These are phyloP conservation scores for Sicyos edulis DNA, from an alignment of 306 rosid genomes.

Conservation along the genomic window DNA sequence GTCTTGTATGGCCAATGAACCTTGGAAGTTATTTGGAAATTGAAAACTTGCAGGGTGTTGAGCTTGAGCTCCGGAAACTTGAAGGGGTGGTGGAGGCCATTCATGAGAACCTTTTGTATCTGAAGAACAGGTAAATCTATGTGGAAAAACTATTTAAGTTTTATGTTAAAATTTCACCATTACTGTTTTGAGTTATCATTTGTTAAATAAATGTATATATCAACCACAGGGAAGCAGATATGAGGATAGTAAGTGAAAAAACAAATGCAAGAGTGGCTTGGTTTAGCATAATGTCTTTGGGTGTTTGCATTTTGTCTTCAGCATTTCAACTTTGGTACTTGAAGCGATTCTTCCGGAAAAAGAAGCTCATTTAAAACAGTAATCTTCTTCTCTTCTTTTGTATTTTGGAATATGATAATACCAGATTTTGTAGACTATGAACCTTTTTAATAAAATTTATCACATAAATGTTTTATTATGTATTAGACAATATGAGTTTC, in stretches of 20 bases:
- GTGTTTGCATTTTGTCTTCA: constrained; percentile 69
- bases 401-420: neutral
- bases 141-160: neutral
- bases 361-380: constrained; percentile 55
- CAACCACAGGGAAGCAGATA: constrained; percentile 63
- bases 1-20: neutral
- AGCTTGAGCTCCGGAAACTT: constrained; percentile 85
- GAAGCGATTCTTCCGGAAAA: constrained; percentile 84
- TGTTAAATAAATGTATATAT: neutral
- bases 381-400: neutral
- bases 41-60: constrained; percentile 49
- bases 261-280: constrained; percentile 76
- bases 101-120: constrained; percentile 70
- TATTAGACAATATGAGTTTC: neutral
- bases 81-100: constrained; percentile 88
- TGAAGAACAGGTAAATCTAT: constrained; percentile 60
- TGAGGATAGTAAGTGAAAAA: constrained; percentile 75
- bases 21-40: neutral
- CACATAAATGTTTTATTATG: constrained; percentile 1
- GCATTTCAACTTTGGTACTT: constrained; percentile 69
- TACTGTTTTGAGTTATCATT: too few relatives aligned
- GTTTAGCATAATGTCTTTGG: constrained; percentile 76
- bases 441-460: neutral
- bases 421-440: neutral
- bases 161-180: too few relatives aligned